These are phyloP conservation scores for Porcisia hertigi DNA, from an alignment of 208 protist genomes.

Conservation along the genomic window DNA sequence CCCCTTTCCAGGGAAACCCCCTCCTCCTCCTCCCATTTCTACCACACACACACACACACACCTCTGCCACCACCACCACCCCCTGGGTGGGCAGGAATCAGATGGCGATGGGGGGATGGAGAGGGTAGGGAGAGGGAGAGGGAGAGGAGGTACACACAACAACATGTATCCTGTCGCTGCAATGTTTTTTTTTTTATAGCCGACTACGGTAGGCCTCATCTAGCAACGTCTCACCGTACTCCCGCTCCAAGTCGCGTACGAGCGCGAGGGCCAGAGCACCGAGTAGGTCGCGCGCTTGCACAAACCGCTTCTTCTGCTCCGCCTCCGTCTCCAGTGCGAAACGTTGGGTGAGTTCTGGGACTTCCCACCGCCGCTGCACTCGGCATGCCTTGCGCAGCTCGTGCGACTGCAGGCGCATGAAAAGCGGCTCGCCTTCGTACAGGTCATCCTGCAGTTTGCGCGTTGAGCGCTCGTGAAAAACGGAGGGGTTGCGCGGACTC, in stretches of 20 bases:
- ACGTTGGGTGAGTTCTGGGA: slow-evolving; percentile 50
- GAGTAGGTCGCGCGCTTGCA: slow-evolving; percentile 43
- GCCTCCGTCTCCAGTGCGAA: slow-evolving; percentile 61
- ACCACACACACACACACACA: too few relatives aligned
- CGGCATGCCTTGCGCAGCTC: slow-evolving; percentile 41
- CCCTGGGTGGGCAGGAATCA: too few relatives aligned
- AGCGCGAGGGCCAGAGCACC: slow-evolving; percentile 39
- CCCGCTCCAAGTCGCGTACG: slow-evolving; percentile 51
- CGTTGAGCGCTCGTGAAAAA: slow-evolving; percentile 77
- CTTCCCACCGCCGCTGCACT: slow-evolving; percentile 75
- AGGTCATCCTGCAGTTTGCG: slow-evolving; percentile 86
- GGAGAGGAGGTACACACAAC: background rate
- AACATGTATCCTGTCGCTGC: background rate
- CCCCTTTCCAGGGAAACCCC: too few relatives aligned
- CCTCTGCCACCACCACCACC: too few relatives aligned
- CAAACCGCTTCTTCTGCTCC: slow-evolving; percentile 51
- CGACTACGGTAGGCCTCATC: slow-evolving; percentile 7
- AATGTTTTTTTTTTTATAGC: background rate
- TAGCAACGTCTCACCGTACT: slow-evolving; percentile 65
- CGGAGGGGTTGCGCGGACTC: slow-evolving; percentile 83
- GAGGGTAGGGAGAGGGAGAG: background rate
- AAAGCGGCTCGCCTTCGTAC: slow-evolving; percentile 88
- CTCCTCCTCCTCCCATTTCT: too few relatives aligned
- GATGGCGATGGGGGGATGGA: too few relatives aligned
- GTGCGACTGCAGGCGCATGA: slow-evolving; percentile 56